These are phyloP conservation scores for Danielia oregonensis DNA, from an alignment of 805 yeast genomes.

Conservation along the genomic window DNA sequence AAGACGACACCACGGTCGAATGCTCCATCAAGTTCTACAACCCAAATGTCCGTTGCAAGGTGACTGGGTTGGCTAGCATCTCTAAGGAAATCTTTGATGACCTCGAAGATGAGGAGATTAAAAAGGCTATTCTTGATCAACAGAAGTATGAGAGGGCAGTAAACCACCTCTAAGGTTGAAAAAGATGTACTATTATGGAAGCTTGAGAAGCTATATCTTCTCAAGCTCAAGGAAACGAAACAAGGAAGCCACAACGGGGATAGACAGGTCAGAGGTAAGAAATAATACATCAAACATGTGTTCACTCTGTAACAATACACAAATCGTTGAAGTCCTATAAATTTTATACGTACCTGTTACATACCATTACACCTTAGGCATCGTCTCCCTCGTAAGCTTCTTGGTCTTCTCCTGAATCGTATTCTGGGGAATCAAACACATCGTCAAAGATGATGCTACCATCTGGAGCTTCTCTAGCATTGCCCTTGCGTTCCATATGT, in stretches of 20 bases:
- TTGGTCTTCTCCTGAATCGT: slow-evolving; percentile 7
- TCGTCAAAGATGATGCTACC: slow-evolving; percentile 13
- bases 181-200: no score
- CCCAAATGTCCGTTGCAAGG: slow-evolving; percentile 44
- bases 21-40: slow-evolving; percentile 39
- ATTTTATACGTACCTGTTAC: no score
- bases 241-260: no score
- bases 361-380: no score
- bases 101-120: slow-evolving; percentile 49
- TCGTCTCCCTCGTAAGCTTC: slow-evolving; percentile 1
- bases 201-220: no score
- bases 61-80: slow-evolving; percentile 66
- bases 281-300: no score
- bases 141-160: slow-evolving; percentile 43
- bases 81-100: slow-evolving; percentile 57
- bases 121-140: slow-evolving; percentile 60
- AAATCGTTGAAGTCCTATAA: no score
- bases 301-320: no score
- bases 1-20: slow-evolving; percentile 29
- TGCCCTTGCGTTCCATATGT: slow-evolving; percentile 38
- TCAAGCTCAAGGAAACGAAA: no score
- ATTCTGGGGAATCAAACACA: slow-evolving; percentile 13
- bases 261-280: no score
- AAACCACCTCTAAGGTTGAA: neutral
- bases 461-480: slow-evolving; percentile 14